Conservation (phyloP, 179 eudicot genomes). For the Sideroxylon spinosum region DNA sequence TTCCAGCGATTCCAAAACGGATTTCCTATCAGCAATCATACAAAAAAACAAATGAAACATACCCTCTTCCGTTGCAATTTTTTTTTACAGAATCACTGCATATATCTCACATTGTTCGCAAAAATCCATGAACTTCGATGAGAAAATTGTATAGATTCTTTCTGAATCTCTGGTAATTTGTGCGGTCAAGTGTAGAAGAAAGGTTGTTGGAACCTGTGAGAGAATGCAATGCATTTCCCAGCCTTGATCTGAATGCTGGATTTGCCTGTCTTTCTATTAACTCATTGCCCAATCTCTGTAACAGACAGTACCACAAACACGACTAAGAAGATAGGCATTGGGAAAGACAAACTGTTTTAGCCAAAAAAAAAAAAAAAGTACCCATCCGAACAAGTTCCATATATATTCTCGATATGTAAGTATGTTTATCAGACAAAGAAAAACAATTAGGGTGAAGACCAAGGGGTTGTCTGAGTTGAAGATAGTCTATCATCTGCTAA, state of each 20-base stretch:
- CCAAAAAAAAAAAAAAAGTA: not conserved
- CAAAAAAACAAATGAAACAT: not conserved
- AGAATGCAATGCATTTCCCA: constrained; percentile 69
- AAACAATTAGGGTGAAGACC: not conserved
- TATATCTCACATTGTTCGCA: constrained; percentile 54
- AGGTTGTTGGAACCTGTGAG: constrained; percentile 68
- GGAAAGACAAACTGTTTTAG: not conserved
- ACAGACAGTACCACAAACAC: constrained; percentile 5
- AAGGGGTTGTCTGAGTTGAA: not conserved
- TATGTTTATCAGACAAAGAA: not conserved
- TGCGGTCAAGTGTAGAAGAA: constrained; percentile 66
- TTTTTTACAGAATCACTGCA: not conserved
- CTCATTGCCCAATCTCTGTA: constrained; percentile 68
- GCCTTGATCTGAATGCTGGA: constrained; percentile 54
- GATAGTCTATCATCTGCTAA: no score
- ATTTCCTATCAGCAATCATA: not conserved
- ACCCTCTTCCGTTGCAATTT: not conserved
- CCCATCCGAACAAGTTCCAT: not conserved
- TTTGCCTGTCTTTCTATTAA: constrained; percentile 69
- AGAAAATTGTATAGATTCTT: constrained; percentile 75
- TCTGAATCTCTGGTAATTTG: constrained; percentile 77
- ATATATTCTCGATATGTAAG: no score
- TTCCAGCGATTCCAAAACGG: not conserved
- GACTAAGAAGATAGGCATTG: not conserved
- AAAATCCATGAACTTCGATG: constrained; percentile 84